A percentile compares a stretch with the other conserved stretches of the same genome.
Conservation (phyloP, 2,329 filamentous ascomycete genomes). For the Aspergillus felis region DNA sequence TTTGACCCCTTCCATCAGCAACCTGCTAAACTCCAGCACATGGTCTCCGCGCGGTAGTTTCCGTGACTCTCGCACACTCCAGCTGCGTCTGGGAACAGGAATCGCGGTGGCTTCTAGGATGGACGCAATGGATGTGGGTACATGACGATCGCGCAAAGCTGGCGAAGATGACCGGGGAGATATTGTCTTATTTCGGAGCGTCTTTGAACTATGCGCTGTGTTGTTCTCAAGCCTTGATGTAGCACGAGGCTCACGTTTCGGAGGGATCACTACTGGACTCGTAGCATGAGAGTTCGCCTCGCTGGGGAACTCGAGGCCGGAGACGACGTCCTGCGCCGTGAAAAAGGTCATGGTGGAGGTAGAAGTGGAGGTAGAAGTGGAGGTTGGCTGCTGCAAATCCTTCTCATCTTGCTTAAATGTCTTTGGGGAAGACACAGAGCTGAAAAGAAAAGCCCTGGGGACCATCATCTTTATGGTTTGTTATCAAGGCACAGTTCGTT, state of each 20-base stretch:
- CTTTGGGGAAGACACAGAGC: constrained; percentile 27
- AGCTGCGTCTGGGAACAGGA: constrained; percentile 46
- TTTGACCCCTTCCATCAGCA: constrained; percentile 50
- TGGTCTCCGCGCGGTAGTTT: constrained; percentile 39
- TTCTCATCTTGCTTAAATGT: constrained; percentile 14
- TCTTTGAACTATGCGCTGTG: constrained; percentile 15
- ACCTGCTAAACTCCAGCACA: constrained; percentile 51
- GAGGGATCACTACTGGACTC: constrained; percentile 34
- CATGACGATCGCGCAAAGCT: constrained; percentile 36
- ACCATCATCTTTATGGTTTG: constrained; percentile 38
- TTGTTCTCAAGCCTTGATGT: constrained; percentile 14
- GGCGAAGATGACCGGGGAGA: constrained; percentile 24
- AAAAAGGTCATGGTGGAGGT: constrained; percentile 8
- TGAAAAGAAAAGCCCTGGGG: constrained; percentile 37
- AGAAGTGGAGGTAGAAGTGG: constrained; percentile 8
- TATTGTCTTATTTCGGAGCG: constrained; percentile 15
- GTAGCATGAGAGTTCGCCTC: constrained; percentile 15
- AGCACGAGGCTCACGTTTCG: constrained; percentile 26
- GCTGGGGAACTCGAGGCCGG: constrained; percentile 14
- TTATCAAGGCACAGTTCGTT: constrained; percentile 11
- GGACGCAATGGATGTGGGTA: constrained; percentile 55
- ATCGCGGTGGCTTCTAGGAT: constrained; percentile 59
- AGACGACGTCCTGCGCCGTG: constrained; percentile 6
- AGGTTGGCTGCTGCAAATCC: not conserved
- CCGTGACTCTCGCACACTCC: constrained; percentile 37